Conservation (phyloP, 2,329 filamentous ascomycete species). For the Venturia effusa region DNA sequence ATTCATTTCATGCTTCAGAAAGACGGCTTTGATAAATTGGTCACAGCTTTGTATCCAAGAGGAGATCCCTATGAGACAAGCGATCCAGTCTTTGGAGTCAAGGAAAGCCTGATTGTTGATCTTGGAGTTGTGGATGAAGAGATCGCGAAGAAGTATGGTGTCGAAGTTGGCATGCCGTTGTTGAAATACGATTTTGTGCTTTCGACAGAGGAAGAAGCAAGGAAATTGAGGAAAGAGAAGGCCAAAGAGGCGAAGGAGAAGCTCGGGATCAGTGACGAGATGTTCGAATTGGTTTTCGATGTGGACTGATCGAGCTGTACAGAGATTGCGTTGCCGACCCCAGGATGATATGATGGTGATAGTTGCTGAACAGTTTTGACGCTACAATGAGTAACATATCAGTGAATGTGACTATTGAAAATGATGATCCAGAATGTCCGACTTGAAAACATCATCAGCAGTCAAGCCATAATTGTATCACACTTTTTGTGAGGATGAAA, state of each 20-base stretch:
- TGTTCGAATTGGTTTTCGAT: slow-evolving; percentile 1
- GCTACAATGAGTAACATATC: too few species aligned
- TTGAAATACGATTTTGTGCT: slow-evolving; percentile 69
- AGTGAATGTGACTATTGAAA: too few species aligned
- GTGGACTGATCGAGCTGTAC: not conserved
- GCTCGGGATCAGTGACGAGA: not conserved
- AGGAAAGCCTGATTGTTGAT: slow-evolving; percentile 66
- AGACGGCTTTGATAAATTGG: slow-evolving; percentile 64
- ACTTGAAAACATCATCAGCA: too few species aligned
- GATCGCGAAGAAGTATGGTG: slow-evolving; percentile 47
- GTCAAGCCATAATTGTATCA: too few species aligned
- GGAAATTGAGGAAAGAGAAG: slow-evolving; percentile 52
- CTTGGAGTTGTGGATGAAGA: slow-evolving; percentile 42
- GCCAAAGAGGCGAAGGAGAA: slow-evolving; percentile 55
- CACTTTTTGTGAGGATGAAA: too few species aligned
- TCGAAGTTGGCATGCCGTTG: slow-evolving; percentile 52
- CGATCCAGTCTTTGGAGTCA: slow-evolving; percentile 80
- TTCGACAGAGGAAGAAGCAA: slow-evolving; percentile 59
- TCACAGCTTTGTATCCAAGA: slow-evolving; percentile 73
- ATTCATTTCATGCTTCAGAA: slow-evolving; percentile 88
- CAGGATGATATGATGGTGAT: too few species aligned
- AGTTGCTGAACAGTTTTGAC: too few species aligned
- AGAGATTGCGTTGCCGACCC: too few species aligned
- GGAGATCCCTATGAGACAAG: slow-evolving; percentile 73
- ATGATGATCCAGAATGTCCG: too few species aligned